Conservation (phyloP, 805 yeast species). For the Candida chauliodis region DNA sequence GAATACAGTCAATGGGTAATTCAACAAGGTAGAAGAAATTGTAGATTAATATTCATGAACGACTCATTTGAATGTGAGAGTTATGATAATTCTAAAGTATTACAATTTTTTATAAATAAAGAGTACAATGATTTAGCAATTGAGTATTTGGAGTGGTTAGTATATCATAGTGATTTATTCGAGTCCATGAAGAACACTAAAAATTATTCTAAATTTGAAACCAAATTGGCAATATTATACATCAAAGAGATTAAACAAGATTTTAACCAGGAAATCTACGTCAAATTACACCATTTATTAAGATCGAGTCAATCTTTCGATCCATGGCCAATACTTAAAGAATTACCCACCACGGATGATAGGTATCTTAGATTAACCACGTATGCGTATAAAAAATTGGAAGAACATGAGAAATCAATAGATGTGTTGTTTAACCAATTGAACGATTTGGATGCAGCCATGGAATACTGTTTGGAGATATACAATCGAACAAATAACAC, state of each 20-base stretch:
- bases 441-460: slow-evolving; percentile 54
- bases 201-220: slow-evolving; percentile 26
- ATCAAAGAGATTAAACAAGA: slow-evolving; percentile 20
- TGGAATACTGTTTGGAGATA: slow-evolving; percentile 54
- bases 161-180: slow-evolving; percentile 32
- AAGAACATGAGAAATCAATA: slow-evolving; percentile 60
- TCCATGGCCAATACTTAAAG: slow-evolving; percentile 32
- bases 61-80: slow-evolving; percentile 59
- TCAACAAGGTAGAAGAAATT: slow-evolving; percentile 21
- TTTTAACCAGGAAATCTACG: slow-evolving; percentile 16
- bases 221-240: slow-evolving; percentile 32
- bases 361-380: slow-evolving; percentile 46
- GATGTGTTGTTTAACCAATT: slow-evolving; percentile 57
- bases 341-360: slow-evolving; percentile 31
- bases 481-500: slow-evolving; percentile 28
- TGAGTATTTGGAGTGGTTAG: slow-evolving; percentile 46
- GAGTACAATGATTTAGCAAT: slow-evolving; percentile 20
- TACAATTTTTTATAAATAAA: slow-evolving; percentile 44
- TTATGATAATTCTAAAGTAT: slow-evolving; percentile 51
- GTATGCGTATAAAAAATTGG: slow-evolving; percentile 54
- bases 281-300: slow-evolving; percentile 32
- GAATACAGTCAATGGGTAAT: slow-evolving; percentile 55
- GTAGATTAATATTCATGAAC: slow-evolving; percentile 56
- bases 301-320: slow-evolving; percentile 29
- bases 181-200: slow-evolving; percentile 15